phyloP scores from a whole-genome alignment of 164 flowering plant species.

The Vitis cinerea region DNA sequence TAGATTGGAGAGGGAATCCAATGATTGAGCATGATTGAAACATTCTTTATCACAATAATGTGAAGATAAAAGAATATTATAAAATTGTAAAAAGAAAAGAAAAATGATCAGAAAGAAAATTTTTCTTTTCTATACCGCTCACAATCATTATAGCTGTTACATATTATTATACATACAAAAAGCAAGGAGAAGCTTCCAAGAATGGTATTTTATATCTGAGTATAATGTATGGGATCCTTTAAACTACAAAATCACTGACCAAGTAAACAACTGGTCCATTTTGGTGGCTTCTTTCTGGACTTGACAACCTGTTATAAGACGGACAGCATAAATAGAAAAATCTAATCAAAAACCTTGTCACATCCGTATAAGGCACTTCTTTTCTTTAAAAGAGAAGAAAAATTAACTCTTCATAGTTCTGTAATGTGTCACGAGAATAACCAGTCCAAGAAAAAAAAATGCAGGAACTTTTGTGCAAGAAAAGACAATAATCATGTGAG shows the following conservation, averaged over 20 bases:
- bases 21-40: slow-evolving; percentile 22
- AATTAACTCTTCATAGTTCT: background rate
- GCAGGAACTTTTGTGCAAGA: background rate
- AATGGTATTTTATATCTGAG: too few species aligned
- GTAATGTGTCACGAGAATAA: slow-evolving; percentile 17
- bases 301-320: slow-evolving; percentile 1
- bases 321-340: background rate
- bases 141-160: background rate
- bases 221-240: background rate
- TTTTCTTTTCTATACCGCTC: background rate
- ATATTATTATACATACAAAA: background rate
- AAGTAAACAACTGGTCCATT: background rate
- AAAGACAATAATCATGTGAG: background rate
- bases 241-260: slow-evolving; percentile 4
- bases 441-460: background rate
- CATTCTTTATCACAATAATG: slow-evolving; percentile 8
- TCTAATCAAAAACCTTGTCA: slow-evolving; percentile 9
- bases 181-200: background rate
- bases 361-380: background rate
- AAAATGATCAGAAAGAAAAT: background rate
- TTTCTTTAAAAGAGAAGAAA: slow-evolving; percentile 8
- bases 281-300: background rate
- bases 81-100: background rate
- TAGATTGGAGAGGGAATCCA: background rate
- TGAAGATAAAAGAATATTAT: background rate